phyloP scores from a whole-genome alignment of 225 moss, liverwort and hornwort genomes.

The Marchantia paleacea region DNA sequence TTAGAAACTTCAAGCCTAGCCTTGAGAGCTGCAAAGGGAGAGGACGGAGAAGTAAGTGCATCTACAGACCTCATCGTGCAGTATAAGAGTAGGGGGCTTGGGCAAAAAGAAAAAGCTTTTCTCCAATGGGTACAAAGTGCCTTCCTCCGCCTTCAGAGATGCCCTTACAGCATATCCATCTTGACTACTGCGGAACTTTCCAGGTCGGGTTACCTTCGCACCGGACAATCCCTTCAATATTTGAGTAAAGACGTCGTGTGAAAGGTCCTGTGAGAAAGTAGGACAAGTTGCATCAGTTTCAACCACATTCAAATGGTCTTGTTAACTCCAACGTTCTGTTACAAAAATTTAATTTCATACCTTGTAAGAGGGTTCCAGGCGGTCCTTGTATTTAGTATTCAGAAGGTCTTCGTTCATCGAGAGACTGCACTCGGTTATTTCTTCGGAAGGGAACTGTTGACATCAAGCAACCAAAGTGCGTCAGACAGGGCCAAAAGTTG shows the following conservation, averaged over 20 bases:
- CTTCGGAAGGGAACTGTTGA: slow-evolving; percentile 68
- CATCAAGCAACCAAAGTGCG: not conserved
- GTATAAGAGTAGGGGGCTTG: slow-evolving; percentile 94
- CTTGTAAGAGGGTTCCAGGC: slow-evolving; percentile 82
- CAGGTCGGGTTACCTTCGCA: slow-evolving; percentile 91
- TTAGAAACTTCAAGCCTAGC: not conserved
- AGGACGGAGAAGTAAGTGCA: not conserved
- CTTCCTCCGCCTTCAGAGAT: slow-evolving; percentile 96
- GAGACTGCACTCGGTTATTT: slow-evolving; percentile 80
- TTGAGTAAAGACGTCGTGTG: slow-evolving; percentile 89
- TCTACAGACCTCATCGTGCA: slow-evolving; percentile 72
- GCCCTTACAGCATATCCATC: slow-evolving; percentile 82
- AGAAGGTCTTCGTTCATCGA: slow-evolving; percentile 94
- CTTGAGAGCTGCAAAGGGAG: not conserved
- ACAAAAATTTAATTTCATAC: slow-evolving; percentile 19
- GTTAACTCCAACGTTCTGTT: not conserved
- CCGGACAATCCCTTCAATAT: slow-evolving; percentile 86
- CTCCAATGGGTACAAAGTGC: slow-evolving; percentile 90
- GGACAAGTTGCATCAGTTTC: not conserved
- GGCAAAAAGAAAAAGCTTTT: slow-evolving; percentile 99
- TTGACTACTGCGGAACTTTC: slow-evolving; percentile 94
- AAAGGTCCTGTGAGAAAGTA: slow-evolving; percentile 54
- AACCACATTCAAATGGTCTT: not conserved
- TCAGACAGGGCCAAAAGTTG: not conserved
- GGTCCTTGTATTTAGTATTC: slow-evolving; percentile 91